phyloP scores from a whole-genome alignment of 2,329 filamentous ascomycete genomes.

The Aspergillus chevalieri region DNA sequence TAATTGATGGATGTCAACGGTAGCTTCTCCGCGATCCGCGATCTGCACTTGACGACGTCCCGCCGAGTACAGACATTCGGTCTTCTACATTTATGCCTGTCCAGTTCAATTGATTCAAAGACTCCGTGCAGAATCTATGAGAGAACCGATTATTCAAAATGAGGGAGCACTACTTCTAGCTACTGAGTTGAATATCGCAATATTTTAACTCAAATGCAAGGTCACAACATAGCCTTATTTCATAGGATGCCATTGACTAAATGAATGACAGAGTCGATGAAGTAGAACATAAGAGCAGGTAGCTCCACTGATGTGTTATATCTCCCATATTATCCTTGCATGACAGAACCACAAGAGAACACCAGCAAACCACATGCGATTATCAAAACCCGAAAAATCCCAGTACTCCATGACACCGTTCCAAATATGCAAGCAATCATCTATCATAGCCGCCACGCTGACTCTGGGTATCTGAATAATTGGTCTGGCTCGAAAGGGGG shows the following conservation, averaged over 20 bases:
- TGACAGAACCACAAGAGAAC: conserved; percentile 7
- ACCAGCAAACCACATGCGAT: conserved; percentile 1
- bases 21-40: background rate
- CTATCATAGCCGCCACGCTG: conserved; percentile 8
- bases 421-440: conserved; percentile 13
- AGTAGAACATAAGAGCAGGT: too few relatives aligned
- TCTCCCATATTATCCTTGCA: background rate
- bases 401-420: conserved; percentile 14
- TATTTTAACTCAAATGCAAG: too few relatives aligned
- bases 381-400: conserved; percentile 4
- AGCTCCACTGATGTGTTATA: background rate
- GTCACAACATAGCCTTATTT: too few relatives aligned
- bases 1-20: background rate
- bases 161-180: too few relatives aligned
- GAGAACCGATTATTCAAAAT: too few relatives aligned
- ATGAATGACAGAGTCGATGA: too few relatives aligned
- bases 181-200: too few relatives aligned
- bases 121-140: too few relatives aligned
- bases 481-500: conserved; percentile 12
- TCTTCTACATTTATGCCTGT: too few relatives aligned
- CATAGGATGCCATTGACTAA: too few relatives aligned
- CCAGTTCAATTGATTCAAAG: too few relatives aligned
- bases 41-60: background rate
- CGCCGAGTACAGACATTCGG: too few relatives aligned
- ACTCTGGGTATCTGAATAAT: conserved; percentile 7